These are phyloP conservation scores for Apophysomyces ossiformis DNA, from an alignment of 371 early-diverging fungal genomes.

Conservation along the genomic window DNA sequence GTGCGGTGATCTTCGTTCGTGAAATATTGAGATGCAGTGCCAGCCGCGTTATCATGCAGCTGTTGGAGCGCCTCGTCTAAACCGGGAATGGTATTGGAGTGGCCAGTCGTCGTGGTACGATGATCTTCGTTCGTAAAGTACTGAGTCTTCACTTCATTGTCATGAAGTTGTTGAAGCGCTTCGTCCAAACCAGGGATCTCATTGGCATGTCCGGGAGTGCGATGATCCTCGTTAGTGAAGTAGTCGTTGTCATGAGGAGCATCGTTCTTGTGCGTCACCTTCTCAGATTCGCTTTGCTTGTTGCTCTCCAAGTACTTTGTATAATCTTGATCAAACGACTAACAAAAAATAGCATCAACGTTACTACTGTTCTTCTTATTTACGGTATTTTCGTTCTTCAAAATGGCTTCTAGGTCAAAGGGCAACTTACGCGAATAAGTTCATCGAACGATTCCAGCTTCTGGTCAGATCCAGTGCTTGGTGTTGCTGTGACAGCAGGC, in stretches of 20 bases:
- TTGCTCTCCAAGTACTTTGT: constrained; percentile 34
- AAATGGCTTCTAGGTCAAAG: no score
- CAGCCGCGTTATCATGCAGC: constrained; percentile 6
- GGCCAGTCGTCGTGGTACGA: neutral
- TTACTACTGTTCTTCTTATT: neutral
- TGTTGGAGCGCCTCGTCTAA: neutral
- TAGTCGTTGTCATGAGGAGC: neutral
- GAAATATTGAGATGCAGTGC: constrained; percentile 12
- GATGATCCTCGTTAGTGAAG: constrained; percentile 7
- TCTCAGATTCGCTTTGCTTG: constrained; percentile 32
- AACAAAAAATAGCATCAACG: no score
- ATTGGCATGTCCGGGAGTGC: neutral
- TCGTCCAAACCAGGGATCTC: constrained; percentile 1
- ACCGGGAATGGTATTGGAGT: neutral
- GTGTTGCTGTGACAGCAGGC: neutral
- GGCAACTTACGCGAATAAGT: neutral
- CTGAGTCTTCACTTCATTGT: neutral
- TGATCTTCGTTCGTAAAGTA: constrained; percentile 24
- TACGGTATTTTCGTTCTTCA: neutral
- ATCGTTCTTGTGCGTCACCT: constrained; percentile 42
- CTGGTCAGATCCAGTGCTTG: neutral
- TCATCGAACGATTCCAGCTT: neutral
- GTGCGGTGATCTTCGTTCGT: constrained; percentile 20
- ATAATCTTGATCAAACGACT: constrained; percentile 33
- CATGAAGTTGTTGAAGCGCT: neutral